Evolutionary conservation across 2,329 filamentous ascomycete genomes (phyloP).

Genomic region (Rhinocladiella mackenziei): DNA sequence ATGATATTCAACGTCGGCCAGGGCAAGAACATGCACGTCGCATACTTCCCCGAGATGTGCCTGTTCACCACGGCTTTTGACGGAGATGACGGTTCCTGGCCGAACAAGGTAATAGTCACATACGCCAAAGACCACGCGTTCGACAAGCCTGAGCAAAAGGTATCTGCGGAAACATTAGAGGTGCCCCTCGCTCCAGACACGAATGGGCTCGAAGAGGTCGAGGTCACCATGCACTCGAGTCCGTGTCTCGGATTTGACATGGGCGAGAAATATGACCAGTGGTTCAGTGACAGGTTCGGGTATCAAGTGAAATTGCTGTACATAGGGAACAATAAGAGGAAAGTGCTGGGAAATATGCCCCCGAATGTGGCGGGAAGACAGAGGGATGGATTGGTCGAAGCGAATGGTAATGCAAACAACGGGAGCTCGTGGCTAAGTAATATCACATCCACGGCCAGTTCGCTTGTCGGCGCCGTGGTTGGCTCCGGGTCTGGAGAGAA

Average conservation of each 20-base stretch:
- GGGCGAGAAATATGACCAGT: constrained; percentile 56
- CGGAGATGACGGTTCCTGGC: constrained; percentile 26
- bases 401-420: background rate
- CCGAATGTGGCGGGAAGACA: constrained; percentile 39
- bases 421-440: constrained; percentile 22
- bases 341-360: constrained; percentile 60
- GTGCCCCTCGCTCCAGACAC: constrained; percentile 57
- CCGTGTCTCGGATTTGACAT: constrained; percentile 59
- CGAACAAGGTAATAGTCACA: constrained; percentile 28
- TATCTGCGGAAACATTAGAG: constrained; percentile 41
- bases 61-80: constrained; percentile 55
- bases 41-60: constrained; percentile 55
- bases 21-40: constrained; percentile 58
- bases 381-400: background rate
- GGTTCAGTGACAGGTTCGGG: constrained; percentile 66
- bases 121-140: constrained; percentile 26
- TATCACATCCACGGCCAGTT: constrained; percentile 17
- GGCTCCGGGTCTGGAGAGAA: constrained; percentile 4
- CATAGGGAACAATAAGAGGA: constrained; percentile 58
- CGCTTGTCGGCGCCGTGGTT: constrained; percentile 9
- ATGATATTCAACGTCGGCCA: constrained; percentile 59
- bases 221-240: constrained; percentile 59
- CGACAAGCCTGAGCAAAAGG: constrained; percentile 21
- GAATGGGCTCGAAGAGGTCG: constrained; percentile 44
- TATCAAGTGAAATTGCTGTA: constrained; percentile 60